Evolutionary conservation across 208 protist genomes (phyloP), one percentile per base, ranked within the genome.

Genomic region (Angomonas desouzai): DNA sequence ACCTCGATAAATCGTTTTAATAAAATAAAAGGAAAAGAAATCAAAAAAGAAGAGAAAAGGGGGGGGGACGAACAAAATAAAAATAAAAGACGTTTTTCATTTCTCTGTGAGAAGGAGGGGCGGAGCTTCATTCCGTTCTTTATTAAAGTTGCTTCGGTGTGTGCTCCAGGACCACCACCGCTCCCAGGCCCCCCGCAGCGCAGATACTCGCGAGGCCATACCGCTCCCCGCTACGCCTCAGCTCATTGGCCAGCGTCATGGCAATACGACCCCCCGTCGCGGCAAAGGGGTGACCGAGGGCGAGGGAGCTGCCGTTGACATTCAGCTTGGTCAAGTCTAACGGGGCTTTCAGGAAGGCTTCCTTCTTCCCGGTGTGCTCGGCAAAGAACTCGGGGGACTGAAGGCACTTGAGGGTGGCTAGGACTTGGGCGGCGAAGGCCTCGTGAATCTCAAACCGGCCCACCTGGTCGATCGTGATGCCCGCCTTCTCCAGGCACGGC

Each of bases 361-460:
- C 65, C 13, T 28, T 53, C 2, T 58, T 62, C 10, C 59, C 61
- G 9, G 84, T 72, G 48, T 83, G 79, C 48, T 66, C 65, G 65
- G 86, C 65, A 53, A 83, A 90, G 58, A 92, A 94, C 58, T 94
- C 85, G 18, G 83, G 75, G 3, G 74, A 88, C 22, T 66, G 60
- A 6, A 92, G 40, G 67, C 70, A 82, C 69, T 86, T 86, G 56
- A 92, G 74, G 20, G 88, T 94, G 0, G 78, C 79, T 47, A 94
- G 77, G 11, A 94, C 88, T 72, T 96, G 91, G 32, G 88, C 85
- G 20, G 87, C 85, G 64, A 96, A 96, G 1, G 90, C 90, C 68
- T 96, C 90, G 57, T 96, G 90, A 27, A 96, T 86, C 64, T 96
- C 90, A 58, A 86, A 91, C 3, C 92, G 63, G 62, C 94, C 87